These are phyloP conservation scores for Annulohypoxylon truncatum DNA, from an alignment of 2,329 filamentous ascomycete species.

Conservation along the genomic window DNA sequence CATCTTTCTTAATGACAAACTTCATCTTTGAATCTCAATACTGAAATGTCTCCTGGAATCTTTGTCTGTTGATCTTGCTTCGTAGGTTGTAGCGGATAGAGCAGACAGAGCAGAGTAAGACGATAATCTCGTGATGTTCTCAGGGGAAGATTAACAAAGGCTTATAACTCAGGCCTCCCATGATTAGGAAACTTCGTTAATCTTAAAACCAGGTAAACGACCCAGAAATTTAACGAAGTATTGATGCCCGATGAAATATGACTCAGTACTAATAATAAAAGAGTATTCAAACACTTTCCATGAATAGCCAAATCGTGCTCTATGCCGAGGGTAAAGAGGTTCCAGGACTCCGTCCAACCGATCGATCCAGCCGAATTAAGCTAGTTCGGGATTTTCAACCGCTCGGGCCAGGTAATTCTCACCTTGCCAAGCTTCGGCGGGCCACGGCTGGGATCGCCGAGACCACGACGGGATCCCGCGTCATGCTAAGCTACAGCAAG, in stretches of 20 bases:
- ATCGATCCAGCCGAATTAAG: slow-evolving; percentile 21
- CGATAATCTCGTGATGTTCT: slow-evolving; percentile 8
- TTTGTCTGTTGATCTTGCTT: neutral
- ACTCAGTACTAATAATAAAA: neutral
- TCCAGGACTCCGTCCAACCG: slow-evolving; percentile 23
- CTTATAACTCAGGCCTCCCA: neutral
- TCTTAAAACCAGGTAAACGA: neutral
- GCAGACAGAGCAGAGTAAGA: neutral
- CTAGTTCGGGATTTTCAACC: slow-evolving; percentile 9
- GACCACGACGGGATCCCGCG: slow-evolving; percentile 1
- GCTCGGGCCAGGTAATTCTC: slow-evolving; percentile 19
- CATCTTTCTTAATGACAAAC: neutral
- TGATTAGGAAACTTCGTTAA: neutral
- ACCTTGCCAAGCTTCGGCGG: slow-evolving; percentile 16
- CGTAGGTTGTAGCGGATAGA: neutral
- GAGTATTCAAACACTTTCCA: slow-evolving; percentile 9
- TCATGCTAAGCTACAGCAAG: neutral
- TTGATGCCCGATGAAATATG: slow-evolving; percentile 4
- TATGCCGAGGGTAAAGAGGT: slow-evolving; percentile 23
- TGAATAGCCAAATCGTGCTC: neutral
- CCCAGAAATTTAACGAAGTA: neutral
- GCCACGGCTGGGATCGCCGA: slow-evolving; percentile 11
- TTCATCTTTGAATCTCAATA: neutral
- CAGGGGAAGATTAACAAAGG: neutral
- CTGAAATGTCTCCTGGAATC: neutral